Conservation (phyloP, 2,329 filamentous ascomycete species). For the Xylariomycetidae sp. region DNA sequence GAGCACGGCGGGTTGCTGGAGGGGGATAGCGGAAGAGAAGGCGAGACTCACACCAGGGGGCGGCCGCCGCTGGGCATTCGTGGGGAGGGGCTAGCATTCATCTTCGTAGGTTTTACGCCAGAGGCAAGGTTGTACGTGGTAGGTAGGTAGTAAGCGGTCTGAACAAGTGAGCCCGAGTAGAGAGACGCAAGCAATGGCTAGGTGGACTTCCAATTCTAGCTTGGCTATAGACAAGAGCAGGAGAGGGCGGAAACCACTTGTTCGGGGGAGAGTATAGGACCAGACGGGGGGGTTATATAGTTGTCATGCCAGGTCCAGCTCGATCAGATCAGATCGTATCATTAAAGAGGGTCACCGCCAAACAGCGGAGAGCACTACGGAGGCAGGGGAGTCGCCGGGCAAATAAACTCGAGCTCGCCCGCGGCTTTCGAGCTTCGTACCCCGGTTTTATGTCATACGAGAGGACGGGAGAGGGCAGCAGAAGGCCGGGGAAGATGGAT, state of each 20-base stretch:
- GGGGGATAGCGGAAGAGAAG: neutral
- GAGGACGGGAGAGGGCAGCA: neutral
- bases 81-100: too few relatives aligned
- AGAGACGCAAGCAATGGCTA: neutral
- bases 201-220: too few relatives aligned
- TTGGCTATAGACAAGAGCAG: too few relatives aligned
- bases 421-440: constrained; percentile 2
- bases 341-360: too few relatives aligned
- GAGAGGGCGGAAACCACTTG: too few relatives aligned
- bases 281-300: too few relatives aligned
- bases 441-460: constrained; percentile 6
- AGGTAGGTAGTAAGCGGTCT: neutral
- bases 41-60: constrained; percentile 9
- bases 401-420: constrained; percentile 9
- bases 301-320: too few relatives aligned
- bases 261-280: too few relatives aligned
- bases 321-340: constrained; percentile 5
- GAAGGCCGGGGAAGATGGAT: neutral
- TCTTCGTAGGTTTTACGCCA: neutral
- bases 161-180: neutral
- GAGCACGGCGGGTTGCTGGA: neutral
- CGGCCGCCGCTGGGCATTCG: neutral
- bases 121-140: neutral
- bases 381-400: constrained; percentile 3
- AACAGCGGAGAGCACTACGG: too few relatives aligned